Percentiles rank a stretch among this genome's conserved stretches.
Evolutionary conservation across 495 filamentous ascomycete species (phyloP).

Genomic region (Mycothermus thermophilus): DNA sequence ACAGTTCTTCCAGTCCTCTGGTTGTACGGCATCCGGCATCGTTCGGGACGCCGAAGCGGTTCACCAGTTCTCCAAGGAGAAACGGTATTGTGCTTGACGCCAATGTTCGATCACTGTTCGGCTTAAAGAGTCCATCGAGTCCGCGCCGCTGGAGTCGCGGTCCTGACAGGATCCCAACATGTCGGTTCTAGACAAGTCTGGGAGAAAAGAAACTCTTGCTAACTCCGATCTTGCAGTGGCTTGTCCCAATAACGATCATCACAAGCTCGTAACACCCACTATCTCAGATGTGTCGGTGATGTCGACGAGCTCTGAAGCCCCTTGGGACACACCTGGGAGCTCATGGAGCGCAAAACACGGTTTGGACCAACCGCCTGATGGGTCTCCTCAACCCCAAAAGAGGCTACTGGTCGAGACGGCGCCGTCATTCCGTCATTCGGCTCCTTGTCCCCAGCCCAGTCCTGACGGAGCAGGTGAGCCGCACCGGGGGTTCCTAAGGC

Average conservation of each 20-base stretch:
- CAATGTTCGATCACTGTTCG: neutral
- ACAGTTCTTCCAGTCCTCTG: neutral
- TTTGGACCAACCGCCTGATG: neutral
- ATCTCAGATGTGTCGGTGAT: neutral
- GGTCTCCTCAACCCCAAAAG: neutral
- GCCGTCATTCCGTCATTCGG: neutral
- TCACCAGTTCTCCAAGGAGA: conserved; percentile 1
- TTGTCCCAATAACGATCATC: too few species aligned
- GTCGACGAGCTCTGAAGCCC: neutral
- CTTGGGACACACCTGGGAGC: neutral
- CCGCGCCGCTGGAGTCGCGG: neutral
- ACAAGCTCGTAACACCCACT: neutral
- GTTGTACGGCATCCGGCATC: neutral
- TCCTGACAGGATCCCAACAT: too few species aligned
- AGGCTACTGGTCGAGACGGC: neutral
- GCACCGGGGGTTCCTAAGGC: neutral
- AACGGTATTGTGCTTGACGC: conserved; percentile 1
- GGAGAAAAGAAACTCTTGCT: too few species aligned
- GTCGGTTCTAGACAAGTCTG: too few species aligned
- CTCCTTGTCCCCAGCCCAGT: neutral
- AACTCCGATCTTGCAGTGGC: too few species aligned
- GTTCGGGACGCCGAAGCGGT: neutral
- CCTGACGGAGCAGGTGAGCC: neutral
- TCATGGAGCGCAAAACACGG: conserved; percentile 1
- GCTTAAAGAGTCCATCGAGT: neutral